Evolutionary conservation across 2,329 filamentous ascomycete species (phyloP), one percentile per base, ranked within the genome.

Genomic region (Pseudocercospora macadamiae): DNA sequence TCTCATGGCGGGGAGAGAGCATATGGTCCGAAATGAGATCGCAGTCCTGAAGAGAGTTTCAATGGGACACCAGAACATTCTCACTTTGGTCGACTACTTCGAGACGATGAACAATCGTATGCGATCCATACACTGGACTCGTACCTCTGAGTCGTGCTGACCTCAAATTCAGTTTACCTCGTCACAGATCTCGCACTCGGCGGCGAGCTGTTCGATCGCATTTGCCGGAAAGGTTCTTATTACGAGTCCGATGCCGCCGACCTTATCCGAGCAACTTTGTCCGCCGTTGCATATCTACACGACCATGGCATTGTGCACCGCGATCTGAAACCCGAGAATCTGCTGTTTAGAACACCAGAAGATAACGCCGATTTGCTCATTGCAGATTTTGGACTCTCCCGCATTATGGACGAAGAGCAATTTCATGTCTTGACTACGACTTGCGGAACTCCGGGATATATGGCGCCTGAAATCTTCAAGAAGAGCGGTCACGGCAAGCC

Each of bases 11-110:
- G 95, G 95, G 30, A 85, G 95, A 67, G 95, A 99, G 79, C 95
- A 97, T 76, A 99, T 99, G 95, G 95, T 97, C 71, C 89, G 95
- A 63, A 99, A 99, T 75, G 95, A 99, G 79, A 99, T 99, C 70
- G 93, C 95, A 5, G 92, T 99, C 23, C 83, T 99, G 66, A 97
- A 97, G 77, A 89, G 89, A 71, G 93, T 99, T n/a, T 97, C 93
- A 1, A 96, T 99, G 90, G 95, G 95, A 55, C 93, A 99, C 78
- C 91, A 95, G 76, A 99, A 99, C 74, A 97, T 99, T 74, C 80
- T 99, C 62, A 99, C 95, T 1, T 83, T 99, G 59, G 95, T 97
- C 70, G 95, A 99, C 80, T 99, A 97, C 78, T 99, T 99, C 73
- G 95, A 99, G 80, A 99, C 95, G 5, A 96, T 97, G 90, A 97